phyloP scores from a whole-genome alignment of 1,139 yeast species.

The Wickerhamomyces sp. region DNA sequence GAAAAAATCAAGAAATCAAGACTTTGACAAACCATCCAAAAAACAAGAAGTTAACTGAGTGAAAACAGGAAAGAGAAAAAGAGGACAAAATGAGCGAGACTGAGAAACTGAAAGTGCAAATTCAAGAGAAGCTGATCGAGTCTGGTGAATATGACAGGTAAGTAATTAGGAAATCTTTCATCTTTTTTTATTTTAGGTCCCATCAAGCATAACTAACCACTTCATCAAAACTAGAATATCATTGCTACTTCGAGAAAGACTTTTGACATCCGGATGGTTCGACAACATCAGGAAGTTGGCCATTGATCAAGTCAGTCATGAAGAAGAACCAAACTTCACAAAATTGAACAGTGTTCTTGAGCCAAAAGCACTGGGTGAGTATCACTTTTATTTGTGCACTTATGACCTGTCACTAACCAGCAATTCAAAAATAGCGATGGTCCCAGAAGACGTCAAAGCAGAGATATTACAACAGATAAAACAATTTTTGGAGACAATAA shows the following conservation, averaged over 20 bases:
- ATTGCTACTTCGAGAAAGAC: constrained; percentile 53
- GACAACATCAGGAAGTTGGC: constrained; percentile 67
- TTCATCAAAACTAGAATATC: constrained; percentile 35
- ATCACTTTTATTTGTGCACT: background rate
- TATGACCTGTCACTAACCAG: constrained; percentile 3
- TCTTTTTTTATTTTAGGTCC: constrained; percentile 12
- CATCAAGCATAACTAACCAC: background rate
- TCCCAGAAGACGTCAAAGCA: constrained; percentile 59
- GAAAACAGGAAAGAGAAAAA: background rate
- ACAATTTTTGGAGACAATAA: constrained; percentile 49
- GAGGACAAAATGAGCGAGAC: constrained; percentile 6
- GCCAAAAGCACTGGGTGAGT: constrained; percentile 56
- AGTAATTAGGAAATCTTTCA: background rate
- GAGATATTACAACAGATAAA: constrained; percentile 56
- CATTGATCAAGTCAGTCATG: constrained; percentile 34
- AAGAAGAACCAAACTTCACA: constrained; percentile 45
- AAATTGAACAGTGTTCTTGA: constrained; percentile 49
- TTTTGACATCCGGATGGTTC: constrained; percentile 82
- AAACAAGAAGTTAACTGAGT: background rate
- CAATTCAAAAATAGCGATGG: constrained; percentile 36
- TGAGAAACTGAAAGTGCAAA: constrained; percentile 52
- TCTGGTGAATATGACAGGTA: constrained; percentile 75
- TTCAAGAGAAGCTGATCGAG: constrained; percentile 65
- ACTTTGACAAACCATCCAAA: background rate
- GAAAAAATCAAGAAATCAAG: background rate